Evolutionary conservation across 805 yeast species (phyloP).

Genomic region (Saturnispora gosingensis): DNA sequence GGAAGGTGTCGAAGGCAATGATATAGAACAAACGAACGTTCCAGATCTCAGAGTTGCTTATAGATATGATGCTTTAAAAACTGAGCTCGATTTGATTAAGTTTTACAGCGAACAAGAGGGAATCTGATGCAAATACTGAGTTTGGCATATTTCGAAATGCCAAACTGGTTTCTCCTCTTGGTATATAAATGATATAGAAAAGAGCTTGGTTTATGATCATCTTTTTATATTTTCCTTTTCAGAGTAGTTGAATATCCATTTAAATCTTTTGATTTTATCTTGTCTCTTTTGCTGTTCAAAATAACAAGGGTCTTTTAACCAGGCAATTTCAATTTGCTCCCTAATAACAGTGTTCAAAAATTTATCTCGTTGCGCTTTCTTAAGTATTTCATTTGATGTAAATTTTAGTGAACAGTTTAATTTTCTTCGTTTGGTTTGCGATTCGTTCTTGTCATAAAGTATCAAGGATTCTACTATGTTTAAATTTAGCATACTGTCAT

Average conservation of each 20-base stretch:
- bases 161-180: neutral
- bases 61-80: conserved; percentile 68
- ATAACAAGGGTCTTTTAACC: neutral
- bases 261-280: neutral
- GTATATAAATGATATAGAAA: neutral
- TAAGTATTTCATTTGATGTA: neutral
- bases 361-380: neutral
- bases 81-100: conserved; percentile 61
- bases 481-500: neutral
- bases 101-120: conserved; percentile 35
- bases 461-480: neutral
- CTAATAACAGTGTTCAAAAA: neutral
- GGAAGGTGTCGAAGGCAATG: conserved; percentile 71
- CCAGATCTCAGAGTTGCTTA: conserved; percentile 82
- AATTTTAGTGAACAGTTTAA: neutral
- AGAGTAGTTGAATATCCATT: neutral
- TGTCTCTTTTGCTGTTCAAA: neutral
- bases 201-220: neutral
- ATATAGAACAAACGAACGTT: conserved; percentile 88
- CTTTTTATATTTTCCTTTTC: neutral
- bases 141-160: neutral
- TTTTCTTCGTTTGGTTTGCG: neutral
- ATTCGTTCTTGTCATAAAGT: neutral
- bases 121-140: neutral
- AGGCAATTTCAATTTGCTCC: neutral